These are phyloP conservation scores for Penicillium arizonense DNA, from an alignment of 495 filamentous ascomycete species.

Conservation along the genomic window DNA sequence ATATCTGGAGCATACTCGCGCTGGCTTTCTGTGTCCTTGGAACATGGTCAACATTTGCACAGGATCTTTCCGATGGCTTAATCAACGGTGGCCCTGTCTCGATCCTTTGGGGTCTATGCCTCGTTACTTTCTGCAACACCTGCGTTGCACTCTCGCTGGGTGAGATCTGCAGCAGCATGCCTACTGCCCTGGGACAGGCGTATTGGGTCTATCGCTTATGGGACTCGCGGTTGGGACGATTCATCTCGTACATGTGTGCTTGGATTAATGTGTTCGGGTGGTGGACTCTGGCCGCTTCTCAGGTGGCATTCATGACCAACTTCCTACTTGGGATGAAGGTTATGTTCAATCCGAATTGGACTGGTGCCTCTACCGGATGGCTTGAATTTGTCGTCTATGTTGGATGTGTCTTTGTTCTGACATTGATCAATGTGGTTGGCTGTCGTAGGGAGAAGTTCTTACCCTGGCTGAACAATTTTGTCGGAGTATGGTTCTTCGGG, in stretches of 20 bases:
- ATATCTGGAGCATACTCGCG: conserved; percentile 45
- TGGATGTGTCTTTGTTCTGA: conserved; percentile 34
- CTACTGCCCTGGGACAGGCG: conserved; percentile 43
- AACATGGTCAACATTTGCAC: conserved; percentile 46
- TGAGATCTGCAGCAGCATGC: conserved; percentile 47
- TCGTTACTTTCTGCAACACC: conserved; percentile 43
- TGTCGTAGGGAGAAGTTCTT: conserved; percentile 40
- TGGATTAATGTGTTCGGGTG: conserved; percentile 51
- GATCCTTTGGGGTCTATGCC: conserved; percentile 46
- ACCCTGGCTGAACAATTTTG: conserved; percentile 45
- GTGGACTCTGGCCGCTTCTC: conserved; percentile 47
- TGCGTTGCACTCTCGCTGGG: conserved; percentile 46
- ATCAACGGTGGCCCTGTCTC: conserved; percentile 44
- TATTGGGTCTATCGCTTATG: conserved; percentile 46
- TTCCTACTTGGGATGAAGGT: conserved; percentile 47
- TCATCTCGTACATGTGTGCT: conserved; percentile 44
- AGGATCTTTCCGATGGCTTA: conserved; percentile 41
- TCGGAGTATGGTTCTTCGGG: conserved; percentile 43
- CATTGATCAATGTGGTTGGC: conserved; percentile 40
- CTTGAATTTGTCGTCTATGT: conserved; percentile 45
- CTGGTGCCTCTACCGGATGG: conserved; percentile 38
- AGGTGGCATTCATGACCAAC: conserved; percentile 48
- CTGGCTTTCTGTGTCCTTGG: conserved; percentile 47
- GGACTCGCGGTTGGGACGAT: conserved; percentile 33
- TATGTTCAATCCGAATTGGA: conserved; percentile 40